phyloP scores from a whole-genome alignment of 306 rosid genomes.

The Vigna radiata region DNA sequence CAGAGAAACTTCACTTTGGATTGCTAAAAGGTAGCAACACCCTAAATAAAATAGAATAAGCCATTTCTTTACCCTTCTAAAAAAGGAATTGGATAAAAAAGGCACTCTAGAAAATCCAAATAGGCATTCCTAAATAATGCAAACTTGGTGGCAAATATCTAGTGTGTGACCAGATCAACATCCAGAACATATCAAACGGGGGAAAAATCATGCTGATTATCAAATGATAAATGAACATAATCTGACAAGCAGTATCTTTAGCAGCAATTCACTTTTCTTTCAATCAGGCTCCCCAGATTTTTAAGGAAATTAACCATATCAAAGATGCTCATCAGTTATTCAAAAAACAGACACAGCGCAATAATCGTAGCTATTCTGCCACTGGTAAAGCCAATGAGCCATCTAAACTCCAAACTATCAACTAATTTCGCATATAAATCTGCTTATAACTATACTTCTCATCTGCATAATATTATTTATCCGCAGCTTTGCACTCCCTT shows the following conservation, averaged over 20 bases:
- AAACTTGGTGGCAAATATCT: not conserved
- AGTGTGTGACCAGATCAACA: slow-evolving; percentile 25
- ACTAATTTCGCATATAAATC: not conserved
- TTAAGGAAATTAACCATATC: slow-evolving; percentile 41
- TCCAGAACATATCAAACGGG: slow-evolving; percentile 12
- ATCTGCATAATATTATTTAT: not conserved
- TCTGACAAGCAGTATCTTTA: slow-evolving; percentile 34
- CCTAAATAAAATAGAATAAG: slow-evolving; percentile 20
- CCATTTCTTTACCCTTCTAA: slow-evolving; percentile 5
- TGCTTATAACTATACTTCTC: not conserved
- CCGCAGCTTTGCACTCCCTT: not conserved
- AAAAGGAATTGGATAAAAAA: slow-evolving; percentile 15
- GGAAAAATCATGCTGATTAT: slow-evolving; percentile 1
- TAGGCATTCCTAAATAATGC: slow-evolving; percentile 38
- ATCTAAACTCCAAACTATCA: not conserved
- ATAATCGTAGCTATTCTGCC: slow-evolving; percentile 3
- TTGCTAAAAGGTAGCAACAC: slow-evolving; percentile 9
- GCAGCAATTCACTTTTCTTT: slow-evolving; percentile 19
- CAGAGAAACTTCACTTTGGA: slow-evolving; percentile 26
- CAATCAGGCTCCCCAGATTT: slow-evolving; percentile 36
- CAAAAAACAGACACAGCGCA: not conserved
- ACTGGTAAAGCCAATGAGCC: slow-evolving; percentile 9
- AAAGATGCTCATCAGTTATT: slow-evolving; percentile 27
- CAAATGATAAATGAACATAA: slow-evolving; percentile 31
- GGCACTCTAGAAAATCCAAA: slow-evolving; percentile 13